These are phyloP conservation scores for Staphylotrichum longicolle DNA, from an alignment of 495 filamentous ascomycete species.

Conservation along the genomic window DNA sequence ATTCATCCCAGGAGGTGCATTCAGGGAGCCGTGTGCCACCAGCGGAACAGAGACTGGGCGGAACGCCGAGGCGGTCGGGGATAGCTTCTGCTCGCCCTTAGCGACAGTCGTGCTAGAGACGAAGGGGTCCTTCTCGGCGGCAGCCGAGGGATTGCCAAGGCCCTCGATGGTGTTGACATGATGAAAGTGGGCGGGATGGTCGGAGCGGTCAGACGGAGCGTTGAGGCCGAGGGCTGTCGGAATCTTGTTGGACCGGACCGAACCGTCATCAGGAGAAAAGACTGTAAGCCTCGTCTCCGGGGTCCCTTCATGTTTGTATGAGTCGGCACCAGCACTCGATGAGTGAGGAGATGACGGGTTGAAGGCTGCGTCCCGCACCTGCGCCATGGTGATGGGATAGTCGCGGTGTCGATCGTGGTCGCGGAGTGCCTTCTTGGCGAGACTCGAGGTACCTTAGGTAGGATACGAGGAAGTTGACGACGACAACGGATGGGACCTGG, in stretches of 20 bases:
- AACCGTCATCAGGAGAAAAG: slow-evolving; percentile 61
- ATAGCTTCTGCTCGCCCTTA: slow-evolving; percentile 45
- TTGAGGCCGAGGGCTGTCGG: slow-evolving; percentile 27
- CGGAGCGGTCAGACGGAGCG: slow-evolving; percentile 21
- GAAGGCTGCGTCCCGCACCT: slow-evolving; percentile 40
- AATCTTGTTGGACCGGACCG: slow-evolving; percentile 35
- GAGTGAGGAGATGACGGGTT: slow-evolving; percentile 57
- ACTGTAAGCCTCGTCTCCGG: slow-evolving; percentile 61
- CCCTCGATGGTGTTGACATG: slow-evolving; percentile 16
- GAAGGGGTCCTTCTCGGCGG: slow-evolving; percentile 46
- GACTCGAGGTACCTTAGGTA: background rate
- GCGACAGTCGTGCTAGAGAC: slow-evolving; percentile 29
- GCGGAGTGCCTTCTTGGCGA: slow-evolving; percentile 3
- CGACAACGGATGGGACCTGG: slow-evolving; percentile 20
- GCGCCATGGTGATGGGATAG: slow-evolving; percentile 27
- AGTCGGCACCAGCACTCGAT: slow-evolving; percentile 52
- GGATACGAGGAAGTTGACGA: slow-evolving; percentile 15
- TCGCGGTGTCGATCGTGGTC: background rate
- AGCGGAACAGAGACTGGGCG: slow-evolving; percentile 37
- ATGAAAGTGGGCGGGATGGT: slow-evolving; percentile 15
- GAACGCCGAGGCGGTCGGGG: slow-evolving; percentile 50
- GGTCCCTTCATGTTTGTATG: slow-evolving; percentile 54
- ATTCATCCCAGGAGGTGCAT: slow-evolving; percentile 7
- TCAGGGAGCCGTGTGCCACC: slow-evolving; percentile 33
- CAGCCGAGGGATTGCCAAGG: slow-evolving; percentile 19